Conservation (phyloP, 2,329 filamentous ascomycete genomes). For the Aspergillus pseudonomiae region DNA sequence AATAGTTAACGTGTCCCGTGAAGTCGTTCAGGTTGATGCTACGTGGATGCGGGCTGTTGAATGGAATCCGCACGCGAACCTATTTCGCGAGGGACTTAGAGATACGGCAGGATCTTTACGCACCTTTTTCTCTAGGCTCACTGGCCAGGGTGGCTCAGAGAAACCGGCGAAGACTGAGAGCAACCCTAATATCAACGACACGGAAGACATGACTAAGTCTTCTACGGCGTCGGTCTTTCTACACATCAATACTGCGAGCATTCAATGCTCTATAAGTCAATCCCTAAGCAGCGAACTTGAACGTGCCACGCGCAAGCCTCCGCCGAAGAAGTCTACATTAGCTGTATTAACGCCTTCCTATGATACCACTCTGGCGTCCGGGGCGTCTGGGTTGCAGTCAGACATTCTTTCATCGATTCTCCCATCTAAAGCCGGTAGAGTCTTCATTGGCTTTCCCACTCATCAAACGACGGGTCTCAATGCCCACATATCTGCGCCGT, state of each 20-base stretch:
- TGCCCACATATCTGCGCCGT: slow-evolving; percentile 92
- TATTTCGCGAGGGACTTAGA: slow-evolving; percentile 41
- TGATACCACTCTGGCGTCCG: slow-evolving; percentile 72
- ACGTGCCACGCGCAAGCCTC: slow-evolving; percentile 94
- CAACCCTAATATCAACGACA: slow-evolving; percentile 62
- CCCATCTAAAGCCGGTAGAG: slow-evolving; percentile 83
- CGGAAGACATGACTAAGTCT: slow-evolving; percentile 71
- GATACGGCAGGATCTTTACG: slow-evolving; percentile 65
- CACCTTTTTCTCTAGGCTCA: slow-evolving; percentile 80
- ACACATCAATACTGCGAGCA: slow-evolving; percentile 79
- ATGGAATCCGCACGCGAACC: slow-evolving; percentile 68
- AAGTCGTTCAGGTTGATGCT: slow-evolving; percentile 90
- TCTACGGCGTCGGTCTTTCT: slow-evolving; percentile 84
- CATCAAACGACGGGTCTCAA: slow-evolving; percentile 94
- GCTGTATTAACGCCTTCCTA: slow-evolving; percentile 90
- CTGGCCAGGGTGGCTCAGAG: slow-evolving; percentile 56
- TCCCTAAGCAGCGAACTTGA: slow-evolving; percentile 84
- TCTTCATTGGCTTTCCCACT: slow-evolving; percentile 97
- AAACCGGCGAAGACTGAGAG: slow-evolving; percentile 50
- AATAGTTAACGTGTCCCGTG: slow-evolving; percentile 75
- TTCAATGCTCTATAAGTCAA: slow-evolving; percentile 73
- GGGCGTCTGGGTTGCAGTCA: slow-evolving; percentile 51
- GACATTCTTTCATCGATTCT: slow-evolving; percentile 91
- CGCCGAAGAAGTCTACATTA: slow-evolving; percentile 82
- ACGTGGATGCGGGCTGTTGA: slow-evolving; percentile 84